Conservation (phyloP, 257 asterid genomes). For the Pogostemon cablin region DNA sequence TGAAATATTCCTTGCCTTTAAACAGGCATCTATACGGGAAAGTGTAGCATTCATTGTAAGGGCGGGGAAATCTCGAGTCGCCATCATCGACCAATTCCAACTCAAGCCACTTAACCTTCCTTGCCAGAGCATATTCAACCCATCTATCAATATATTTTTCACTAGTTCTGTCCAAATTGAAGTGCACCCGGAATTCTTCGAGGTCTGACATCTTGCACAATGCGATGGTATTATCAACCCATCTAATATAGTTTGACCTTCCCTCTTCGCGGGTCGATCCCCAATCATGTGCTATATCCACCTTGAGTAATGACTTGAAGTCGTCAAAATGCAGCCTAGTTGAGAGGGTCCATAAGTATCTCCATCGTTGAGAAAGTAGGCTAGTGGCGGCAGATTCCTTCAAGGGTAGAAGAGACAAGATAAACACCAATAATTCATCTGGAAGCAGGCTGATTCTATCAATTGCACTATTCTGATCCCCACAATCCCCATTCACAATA, state of each 20-base stretch:
- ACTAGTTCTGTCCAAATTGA: background rate
- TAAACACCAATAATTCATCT: too few relatives aligned
- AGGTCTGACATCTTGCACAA: background rate
- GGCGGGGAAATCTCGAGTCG: background rate
- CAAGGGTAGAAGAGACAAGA: too few relatives aligned
- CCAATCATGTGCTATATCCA: background rate
- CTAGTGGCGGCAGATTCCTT: too few relatives aligned
- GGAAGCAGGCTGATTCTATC: too few relatives aligned
- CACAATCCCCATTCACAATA: too few relatives aligned
- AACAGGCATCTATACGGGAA: background rate
- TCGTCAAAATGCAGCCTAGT: constrained; percentile 10
- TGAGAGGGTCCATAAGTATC: background rate
- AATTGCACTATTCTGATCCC: too few relatives aligned
- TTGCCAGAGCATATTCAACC: constrained; percentile 19
- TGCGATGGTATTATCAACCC: background rate
- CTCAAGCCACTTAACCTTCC: constrained; percentile 28
- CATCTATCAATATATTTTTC: background rate
- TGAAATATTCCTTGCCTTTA: too few relatives aligned
- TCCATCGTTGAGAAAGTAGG: too few relatives aligned
- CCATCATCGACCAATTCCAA: background rate
- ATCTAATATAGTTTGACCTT: background rate
- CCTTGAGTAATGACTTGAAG: background rate
- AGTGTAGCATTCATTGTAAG: background rate
- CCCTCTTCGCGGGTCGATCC: background rate
- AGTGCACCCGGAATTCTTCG: constrained; percentile 8